phyloP scores from a whole-genome alignment of 371 early-diverging fungal genomes.

The Haplosporangium sp. region DNA sequence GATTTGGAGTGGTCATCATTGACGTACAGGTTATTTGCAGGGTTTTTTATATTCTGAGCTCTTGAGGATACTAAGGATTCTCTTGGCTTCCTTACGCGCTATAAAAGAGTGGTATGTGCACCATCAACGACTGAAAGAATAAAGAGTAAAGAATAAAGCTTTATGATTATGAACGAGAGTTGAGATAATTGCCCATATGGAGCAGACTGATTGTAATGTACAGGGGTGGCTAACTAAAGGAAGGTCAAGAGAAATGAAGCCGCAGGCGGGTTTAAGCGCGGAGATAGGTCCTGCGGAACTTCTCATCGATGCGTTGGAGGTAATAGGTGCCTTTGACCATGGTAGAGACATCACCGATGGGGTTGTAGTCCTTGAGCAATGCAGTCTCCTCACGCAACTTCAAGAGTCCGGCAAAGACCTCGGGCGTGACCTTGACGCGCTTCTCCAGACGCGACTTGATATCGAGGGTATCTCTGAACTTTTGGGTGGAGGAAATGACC shows the following conservation, averaged over 20 bases:
- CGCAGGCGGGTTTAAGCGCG: constrained; percentile 47
- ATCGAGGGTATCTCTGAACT: constrained; percentile 73
- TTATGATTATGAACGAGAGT: too few species aligned
- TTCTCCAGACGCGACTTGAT: constrained; percentile 77
- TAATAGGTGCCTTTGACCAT: constrained; percentile 83
- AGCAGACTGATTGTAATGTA: too few species aligned
- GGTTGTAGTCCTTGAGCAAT: constrained; percentile 82
- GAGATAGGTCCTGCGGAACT: constrained; percentile 91
- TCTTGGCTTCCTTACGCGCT: too few species aligned
- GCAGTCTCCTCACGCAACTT: constrained; percentile 89
- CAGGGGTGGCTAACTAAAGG: background rate
- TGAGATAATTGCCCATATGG: too few species aligned
- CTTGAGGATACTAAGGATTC: too few species aligned
- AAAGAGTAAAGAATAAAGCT: too few species aligned
- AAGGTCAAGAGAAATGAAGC: too few species aligned
- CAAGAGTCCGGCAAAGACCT: constrained; percentile 86
- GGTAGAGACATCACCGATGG: constrained; percentile 69
- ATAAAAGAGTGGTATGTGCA: too few species aligned
- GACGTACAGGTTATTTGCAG: too few species aligned
- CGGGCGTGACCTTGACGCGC: constrained; percentile 82
- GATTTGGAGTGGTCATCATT: too few species aligned
- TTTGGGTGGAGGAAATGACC: constrained; percentile 71
- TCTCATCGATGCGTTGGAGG: constrained; percentile 88
- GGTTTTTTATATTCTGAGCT: too few species aligned
- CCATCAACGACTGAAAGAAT: too few species aligned